phyloP scores from a whole-genome alignment of 257 asterid species.

The Fraxinus anomala region DNA sequence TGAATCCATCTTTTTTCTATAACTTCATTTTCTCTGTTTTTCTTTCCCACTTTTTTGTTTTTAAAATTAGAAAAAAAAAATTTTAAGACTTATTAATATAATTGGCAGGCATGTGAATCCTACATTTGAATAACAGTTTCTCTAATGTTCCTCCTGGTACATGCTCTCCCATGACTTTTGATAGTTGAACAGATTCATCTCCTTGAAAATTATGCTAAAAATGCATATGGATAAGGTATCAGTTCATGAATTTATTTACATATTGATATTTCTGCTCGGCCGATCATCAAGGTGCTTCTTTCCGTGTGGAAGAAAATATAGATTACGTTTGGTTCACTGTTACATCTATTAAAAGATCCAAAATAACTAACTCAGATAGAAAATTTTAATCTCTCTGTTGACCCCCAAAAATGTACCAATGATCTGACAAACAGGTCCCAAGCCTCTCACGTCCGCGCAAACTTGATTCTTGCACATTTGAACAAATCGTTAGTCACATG shows the following conservation, averaged over 20 bases:
- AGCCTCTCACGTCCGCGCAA: no score
- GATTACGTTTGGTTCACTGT: neutral
- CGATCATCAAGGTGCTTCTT: no score
- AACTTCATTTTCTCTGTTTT: neutral
- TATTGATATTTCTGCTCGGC: no score
- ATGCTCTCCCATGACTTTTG: slow-evolving; percentile 22
- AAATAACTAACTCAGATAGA: neutral
- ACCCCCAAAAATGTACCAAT: no score
- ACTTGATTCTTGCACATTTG: no score
- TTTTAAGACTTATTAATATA: neutral
- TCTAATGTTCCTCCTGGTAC: slow-evolving; percentile 7
- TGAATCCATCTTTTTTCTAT: slow-evolving; percentile 1
- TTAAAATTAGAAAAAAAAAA: neutral
- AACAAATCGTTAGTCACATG: no score
- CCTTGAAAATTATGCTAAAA: neutral
- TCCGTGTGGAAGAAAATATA: neutral
- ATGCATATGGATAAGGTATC: neutral
- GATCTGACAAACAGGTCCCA: no score
- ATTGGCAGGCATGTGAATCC: slow-evolving; percentile 30
- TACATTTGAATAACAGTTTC: slow-evolving; percentile 16
- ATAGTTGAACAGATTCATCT: neutral
- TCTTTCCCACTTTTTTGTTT: neutral
- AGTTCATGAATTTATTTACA: neutral
- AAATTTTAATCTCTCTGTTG: slow-evolving; percentile 8
- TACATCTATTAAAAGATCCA: neutral